Evolutionary conservation across 2,329 filamentous ascomycete species (phyloP).

Genomic region (Fusarium tupiense): DNA sequence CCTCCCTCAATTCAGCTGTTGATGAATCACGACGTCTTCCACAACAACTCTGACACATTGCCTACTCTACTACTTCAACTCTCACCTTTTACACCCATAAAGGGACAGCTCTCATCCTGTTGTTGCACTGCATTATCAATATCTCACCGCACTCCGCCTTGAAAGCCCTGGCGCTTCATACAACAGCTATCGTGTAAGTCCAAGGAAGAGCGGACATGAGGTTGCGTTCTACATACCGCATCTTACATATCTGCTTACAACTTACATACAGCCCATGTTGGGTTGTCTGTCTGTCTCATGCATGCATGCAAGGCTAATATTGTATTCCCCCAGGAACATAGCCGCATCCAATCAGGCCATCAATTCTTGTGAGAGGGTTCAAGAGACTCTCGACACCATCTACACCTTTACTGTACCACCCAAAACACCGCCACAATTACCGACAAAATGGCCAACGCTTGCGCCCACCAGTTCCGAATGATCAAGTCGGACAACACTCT

Average conservation of each 20-base stretch:
- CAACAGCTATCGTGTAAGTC: constrained; percentile 21
- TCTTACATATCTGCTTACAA: constrained; percentile 17
- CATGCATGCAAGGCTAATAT: constrained; percentile 40
- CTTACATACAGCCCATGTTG: constrained; percentile 3
- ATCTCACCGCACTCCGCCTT: constrained; percentile 11
- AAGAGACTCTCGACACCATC: constrained; percentile 26
- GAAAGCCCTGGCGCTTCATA: constrained; percentile 1
- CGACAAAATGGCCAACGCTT: constrained; percentile 61
- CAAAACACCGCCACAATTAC: constrained; percentile 24
- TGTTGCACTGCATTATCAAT: constrained; percentile 4
- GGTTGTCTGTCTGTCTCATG: constrained; percentile 20
- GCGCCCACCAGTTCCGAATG: constrained; percentile 70
- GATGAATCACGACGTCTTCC: constrained; percentile 6
- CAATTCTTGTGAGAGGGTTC: constrained; percentile 34
- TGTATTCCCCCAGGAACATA: constrained; percentile 26
- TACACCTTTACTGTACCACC: constrained; percentile 31
- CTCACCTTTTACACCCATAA: neutral
- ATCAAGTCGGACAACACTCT: constrained; percentile 74
- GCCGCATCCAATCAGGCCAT: constrained; percentile 36
- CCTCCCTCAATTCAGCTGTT: constrained; percentile 2
- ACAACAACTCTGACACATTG: constrained; percentile 4
- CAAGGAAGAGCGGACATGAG: constrained; percentile 12
- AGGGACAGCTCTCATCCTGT: neutral
- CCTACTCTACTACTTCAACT: neutral
- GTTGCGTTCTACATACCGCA: constrained; percentile 6